Conservation (phyloP, 2,329 filamentous ascomycete genomes). For the Cladosporium halotolerans region DNA sequence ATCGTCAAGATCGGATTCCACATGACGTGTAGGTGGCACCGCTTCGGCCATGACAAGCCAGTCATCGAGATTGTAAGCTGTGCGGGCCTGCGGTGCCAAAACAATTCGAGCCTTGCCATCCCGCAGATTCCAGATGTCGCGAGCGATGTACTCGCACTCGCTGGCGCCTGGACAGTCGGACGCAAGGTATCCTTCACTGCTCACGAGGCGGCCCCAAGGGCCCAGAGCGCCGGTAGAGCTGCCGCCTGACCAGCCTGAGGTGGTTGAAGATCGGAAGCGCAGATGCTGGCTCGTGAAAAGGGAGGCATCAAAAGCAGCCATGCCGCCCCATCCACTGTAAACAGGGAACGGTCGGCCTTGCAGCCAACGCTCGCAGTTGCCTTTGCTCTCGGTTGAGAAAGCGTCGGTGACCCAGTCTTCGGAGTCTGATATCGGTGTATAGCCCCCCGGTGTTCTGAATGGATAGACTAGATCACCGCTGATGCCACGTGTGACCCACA, state of each 20-base stretch:
- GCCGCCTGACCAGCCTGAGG: conserved; percentile 10
- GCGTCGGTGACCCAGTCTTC: conserved; percentile 4
- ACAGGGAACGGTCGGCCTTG: conserved; percentile 5
- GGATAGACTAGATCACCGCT: conserved; percentile 8
- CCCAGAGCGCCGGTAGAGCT: not conserved
- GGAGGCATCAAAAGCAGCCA: conserved; percentile 5
- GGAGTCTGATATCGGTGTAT: not conserved
- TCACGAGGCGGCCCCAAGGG: conserved; percentile 7
- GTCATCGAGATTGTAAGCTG: not conserved
- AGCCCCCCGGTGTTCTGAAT: not conserved
- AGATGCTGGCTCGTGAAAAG: conserved; percentile 5
- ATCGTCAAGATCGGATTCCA: not conserved
- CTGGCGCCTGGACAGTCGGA: conserved; percentile 9
- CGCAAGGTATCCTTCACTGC: conserved; percentile 2
- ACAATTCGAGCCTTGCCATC: conserved; percentile 1
- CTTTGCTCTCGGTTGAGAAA: not conserved
- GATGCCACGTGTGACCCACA: conserved; percentile 9
- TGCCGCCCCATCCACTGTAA: conserved; percentile 11
- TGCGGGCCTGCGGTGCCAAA: conserved; percentile 2
- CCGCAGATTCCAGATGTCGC: conserved; percentile 11
- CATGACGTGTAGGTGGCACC: not conserved
- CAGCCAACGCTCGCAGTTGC: conserved; percentile 5
- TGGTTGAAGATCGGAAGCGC: conserved; percentile 3
- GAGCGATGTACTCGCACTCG: conserved; percentile 9
- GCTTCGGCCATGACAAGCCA: not conserved